Evolutionary conservation across 768 basidiomycete species (phyloP), one percentile per base, ranked within the genome.

Genomic region (Termitomyces titanicus): DNA sequence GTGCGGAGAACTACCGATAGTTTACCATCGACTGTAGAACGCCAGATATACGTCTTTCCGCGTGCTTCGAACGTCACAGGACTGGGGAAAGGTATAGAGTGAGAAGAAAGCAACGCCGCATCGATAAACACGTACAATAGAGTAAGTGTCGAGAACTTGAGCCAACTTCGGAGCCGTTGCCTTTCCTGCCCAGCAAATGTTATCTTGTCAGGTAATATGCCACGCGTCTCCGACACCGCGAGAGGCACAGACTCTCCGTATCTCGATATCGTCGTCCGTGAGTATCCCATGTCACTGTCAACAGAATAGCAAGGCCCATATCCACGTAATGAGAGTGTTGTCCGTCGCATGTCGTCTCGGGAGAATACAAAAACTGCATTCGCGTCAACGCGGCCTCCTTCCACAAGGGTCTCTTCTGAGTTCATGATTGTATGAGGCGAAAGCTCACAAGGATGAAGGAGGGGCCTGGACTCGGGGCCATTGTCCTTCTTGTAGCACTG

Each of bases 11-110:
- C 48, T 47, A 68, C 66, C 34, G 64, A 59, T 42, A 66, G 51
- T 54, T 60, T 60, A 6, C 56, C 58, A 37, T 62, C 61, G 9
- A 54, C 42, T 18, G 59, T 62, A 2, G 52, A 53, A 18, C 58
- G 59, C 66, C 66, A 68, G 38, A 63, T 58, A 29, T 64, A 68
- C 5, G 43, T 56, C 10, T 52, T 45, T n/a, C 56, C 62, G 7
- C 52, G 12, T 40, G 53, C 63, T 42, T 67, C 57, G 31, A 68
- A 67, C 1, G 66, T 59, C 10, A 63, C 61, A 15, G 67, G 67
- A 50, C 66, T 68, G 40, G 20, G 18, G 25, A 5, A 20, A 29
- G 40, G 27, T n/a, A 37, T 37, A 15, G 27, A n/a, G 25, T 44
- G 25, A 27, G 44, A 31, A 47, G 2, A n/a, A 20, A 31, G 15